Base-by-base conservation (phyloP, 2,329 filamentous ascomycete genomes). In the Penicillium psychrosexuale region DNA sequence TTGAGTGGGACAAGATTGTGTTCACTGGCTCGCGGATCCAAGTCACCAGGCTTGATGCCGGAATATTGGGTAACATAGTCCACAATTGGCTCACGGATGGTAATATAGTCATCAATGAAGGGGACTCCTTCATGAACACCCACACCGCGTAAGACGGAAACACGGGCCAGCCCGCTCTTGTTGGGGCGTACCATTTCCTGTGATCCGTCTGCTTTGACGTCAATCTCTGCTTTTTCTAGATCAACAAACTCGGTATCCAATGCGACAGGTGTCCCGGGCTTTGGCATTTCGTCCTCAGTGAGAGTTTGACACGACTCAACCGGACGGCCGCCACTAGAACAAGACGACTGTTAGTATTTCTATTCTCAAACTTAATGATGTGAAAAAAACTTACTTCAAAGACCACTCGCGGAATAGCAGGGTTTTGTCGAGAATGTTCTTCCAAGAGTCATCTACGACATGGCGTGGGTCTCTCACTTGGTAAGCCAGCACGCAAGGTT, bases 61-160 rank as follows among this genome's bases (percentile, higher is more conserved):
- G 93, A 97, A 77, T 91, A 97, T 42, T 89, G 87, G 0, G 95
- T 99, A 36, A 99, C 80, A 69, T 97, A 97, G 75, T 99, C 94
- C 55, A 97, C 90, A 24, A 99, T 90, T 0, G 88, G 87, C 69
- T 97, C 94, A 57, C 87, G 87, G 66, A 95, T 93, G 31, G 86
- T 86, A 59, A 99, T 96, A 72, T 99, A 99, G 74, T 99, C 94
- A 69, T 99, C 94, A 60, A 99, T 95, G 68, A 97, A 97, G 0
- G 94, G 90, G 0, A 87, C 73, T 0, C 91, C 91, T 70, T 95
- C 90, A 37, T 88, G 78, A 60, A 87, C 82, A 19, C 91, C 93
- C 0, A 72, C 76, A 8, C 92, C 92, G 24, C 95, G 85, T 12
- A 97, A 82, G 1, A 97, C 91, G 0, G 92, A 97, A 1, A 95